phyloP scores from a whole-genome alignment of 1,139 yeast genomes.

The Pichia sp. region DNA sequence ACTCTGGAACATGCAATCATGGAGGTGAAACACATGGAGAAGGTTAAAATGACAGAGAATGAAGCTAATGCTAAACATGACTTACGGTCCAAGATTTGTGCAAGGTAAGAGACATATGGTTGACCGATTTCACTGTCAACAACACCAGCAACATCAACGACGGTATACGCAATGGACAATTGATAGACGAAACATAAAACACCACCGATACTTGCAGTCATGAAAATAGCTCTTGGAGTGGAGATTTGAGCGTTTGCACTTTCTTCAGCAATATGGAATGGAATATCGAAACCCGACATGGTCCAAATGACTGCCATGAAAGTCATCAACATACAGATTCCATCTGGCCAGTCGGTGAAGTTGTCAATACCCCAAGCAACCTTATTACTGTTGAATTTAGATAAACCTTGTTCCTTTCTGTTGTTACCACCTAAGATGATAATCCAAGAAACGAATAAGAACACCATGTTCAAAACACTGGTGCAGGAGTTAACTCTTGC shows the following conservation, averaged over 20 bases:
- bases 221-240: conserved; percentile 64
- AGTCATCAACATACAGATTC: conserved; percentile 58
- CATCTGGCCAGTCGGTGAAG: conserved; percentile 67
- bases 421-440: conserved; percentile 59
- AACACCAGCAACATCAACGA: conserved; percentile 51
- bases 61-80: conserved; percentile 56
- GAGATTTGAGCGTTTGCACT: conserved; percentile 57
- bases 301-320: conserved; percentile 74
- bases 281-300: conserved; percentile 75
- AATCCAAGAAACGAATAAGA: conserved; percentile 54
- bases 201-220: conserved; percentile 63
- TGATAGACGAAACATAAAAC: conserved; percentile 60
- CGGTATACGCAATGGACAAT: conserved; percentile 64
- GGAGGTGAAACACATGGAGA: conserved; percentile 66
- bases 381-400: conserved; percentile 51
- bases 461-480: conserved; percentile 49
- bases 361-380: conserved; percentile 60
- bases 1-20: conserved; percentile 72
- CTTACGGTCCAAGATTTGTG: conserved; percentile 47
- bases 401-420: conserved; percentile 32
- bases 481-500: conserved; percentile 56
- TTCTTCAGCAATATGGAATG: conserved; percentile 73
- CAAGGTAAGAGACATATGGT: conserved; percentile 59
- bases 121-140: conserved; percentile 59
- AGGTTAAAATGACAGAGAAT: conserved; percentile 57